Conservation (phyloP, 768 basidiomycete species). For the Termitomyces sp. region DNA sequence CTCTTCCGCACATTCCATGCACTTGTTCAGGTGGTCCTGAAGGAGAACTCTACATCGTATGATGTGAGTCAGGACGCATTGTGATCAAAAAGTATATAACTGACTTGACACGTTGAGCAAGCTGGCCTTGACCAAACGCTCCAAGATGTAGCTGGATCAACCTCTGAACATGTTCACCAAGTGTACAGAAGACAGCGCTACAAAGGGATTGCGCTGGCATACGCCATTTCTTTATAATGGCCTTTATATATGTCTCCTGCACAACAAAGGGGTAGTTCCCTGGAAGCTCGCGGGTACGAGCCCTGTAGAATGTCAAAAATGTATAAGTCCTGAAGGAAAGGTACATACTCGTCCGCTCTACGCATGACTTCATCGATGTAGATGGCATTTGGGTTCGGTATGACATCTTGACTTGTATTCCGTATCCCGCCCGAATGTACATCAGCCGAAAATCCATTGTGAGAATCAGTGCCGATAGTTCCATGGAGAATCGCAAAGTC, state of each 20-base stretch:
- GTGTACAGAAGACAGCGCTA: constrained; percentile 26
- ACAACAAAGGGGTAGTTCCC: constrained; percentile 64
- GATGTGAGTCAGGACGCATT: not conserved
- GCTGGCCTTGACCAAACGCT: constrained; percentile 44
- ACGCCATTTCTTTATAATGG: constrained; percentile 42
- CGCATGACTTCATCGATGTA: constrained; percentile 49
- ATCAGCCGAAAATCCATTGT: not conserved
- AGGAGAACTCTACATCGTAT: constrained; percentile 35
- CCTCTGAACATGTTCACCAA: constrained; percentile 32
- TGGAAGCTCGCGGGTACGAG: constrained; percentile 67
- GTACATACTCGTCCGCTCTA: constrained; percentile 40
- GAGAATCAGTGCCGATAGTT: not conserved
- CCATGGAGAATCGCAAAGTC: not conserved
- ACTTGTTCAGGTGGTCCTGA: constrained; percentile 42
- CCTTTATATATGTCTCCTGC: constrained; percentile 41
- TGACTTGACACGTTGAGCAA: constrained; percentile 42
- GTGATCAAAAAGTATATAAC: not conserved
- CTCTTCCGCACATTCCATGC: constrained; percentile 31
- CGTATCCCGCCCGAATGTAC: not conserved
- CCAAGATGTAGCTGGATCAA: constrained; percentile 47
- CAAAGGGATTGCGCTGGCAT: constrained; percentile 42
- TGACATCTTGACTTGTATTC: not conserved
- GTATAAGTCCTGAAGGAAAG: not conserved
- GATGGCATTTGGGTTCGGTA: constrained; percentile 20
- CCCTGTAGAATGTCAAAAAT: constrained; percentile 30